Evolutionary conservation across 257 asterid genomes (phyloP), one percentile per base, ranked within the genome.

Genomic region (Scutellaria minor): DNA sequence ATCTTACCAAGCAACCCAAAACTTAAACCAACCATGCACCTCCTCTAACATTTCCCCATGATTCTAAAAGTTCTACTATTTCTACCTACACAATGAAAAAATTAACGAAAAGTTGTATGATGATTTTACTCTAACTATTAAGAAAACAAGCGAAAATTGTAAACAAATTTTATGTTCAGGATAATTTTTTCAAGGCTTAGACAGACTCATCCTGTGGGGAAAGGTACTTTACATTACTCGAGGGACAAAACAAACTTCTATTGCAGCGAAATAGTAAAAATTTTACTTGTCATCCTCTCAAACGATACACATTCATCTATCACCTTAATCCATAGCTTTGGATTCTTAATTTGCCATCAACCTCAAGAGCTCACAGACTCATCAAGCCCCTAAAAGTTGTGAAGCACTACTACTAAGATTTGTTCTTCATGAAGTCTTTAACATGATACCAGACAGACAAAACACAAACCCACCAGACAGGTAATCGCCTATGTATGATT

Each of bases 141-240:
- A 1, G 39, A 9, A 58, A 41, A 45, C 54, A 61, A 58, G 50
- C 13, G 10, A 67, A 31, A 31, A 31, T 31, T 31, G 37, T 31
- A 31, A 1, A 2, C 4, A 31, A 31, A 31, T 31, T 1, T 31
- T 31, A 31, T 31, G 4, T 31, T 31, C 2, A 39, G 48, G 56
- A 48, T 15, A 58, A 59, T 39, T 3, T 40, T 8, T 65, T 51
- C 47, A 50, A 51, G 44, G 14, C 27, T 22, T 58, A 47, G 64
- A 20, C 47, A 62, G 47, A 46, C 55, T 54, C 70, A 13, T 31
- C 72, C 40, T 54, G 64, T 63, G 7, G 47, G 68, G 53, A 57
- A 60, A 70, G 18, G 56, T 54, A 54, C 11, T 14, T 27, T 27
- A 27, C 58, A 40, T 47, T 62, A n/a, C 6, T 10, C 14, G 27